These are phyloP conservation scores for Plasmodium malariae DNA, from an alignment of 169 alveolate species.

Conservation along the genomic window DNA sequence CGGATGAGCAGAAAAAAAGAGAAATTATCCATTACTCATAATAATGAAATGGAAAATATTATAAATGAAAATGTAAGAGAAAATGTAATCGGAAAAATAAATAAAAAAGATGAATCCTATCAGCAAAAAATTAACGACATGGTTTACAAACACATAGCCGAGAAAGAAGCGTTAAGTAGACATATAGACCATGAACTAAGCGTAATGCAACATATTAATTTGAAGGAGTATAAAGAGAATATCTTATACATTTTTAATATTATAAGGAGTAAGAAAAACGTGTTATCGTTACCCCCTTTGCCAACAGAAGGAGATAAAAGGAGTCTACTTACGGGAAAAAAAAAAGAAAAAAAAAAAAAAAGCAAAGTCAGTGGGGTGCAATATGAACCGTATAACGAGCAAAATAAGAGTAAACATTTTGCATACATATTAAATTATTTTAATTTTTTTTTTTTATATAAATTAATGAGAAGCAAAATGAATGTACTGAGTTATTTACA, in stretches of 20 bases:
- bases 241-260: constrained; percentile 67
- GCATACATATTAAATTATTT: constrained; percentile 12
- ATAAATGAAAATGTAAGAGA: constrained; percentile 45
- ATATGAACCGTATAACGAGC: neutral
- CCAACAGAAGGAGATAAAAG: constrained; percentile 49
- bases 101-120: constrained; percentile 11
- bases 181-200: constrained; percentile 66
- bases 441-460: constrained; percentile 31
- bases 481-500: constrained; percentile 26
- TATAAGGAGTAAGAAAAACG: constrained; percentile 9
- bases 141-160: constrained; percentile 73
- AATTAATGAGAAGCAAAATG: constrained; percentile 41
- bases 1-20: constrained; percentile 42
- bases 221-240: constrained; percentile 55
- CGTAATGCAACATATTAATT: constrained; percentile 30
- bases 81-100: too few species aligned
- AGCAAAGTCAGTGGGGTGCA: neutral
- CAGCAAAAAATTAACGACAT: constrained; percentile 30
- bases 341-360: neutral
- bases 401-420: neutral
- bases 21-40: constrained; percentile 60
- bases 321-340: too few species aligned
- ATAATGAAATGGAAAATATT: constrained; percentile 70
- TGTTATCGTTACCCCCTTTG: constrained; percentile 62
- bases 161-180: constrained; percentile 61